phyloP scores from a whole-genome alignment of 768 basidiomycete genomes.

The Mycena crocata region DNA sequence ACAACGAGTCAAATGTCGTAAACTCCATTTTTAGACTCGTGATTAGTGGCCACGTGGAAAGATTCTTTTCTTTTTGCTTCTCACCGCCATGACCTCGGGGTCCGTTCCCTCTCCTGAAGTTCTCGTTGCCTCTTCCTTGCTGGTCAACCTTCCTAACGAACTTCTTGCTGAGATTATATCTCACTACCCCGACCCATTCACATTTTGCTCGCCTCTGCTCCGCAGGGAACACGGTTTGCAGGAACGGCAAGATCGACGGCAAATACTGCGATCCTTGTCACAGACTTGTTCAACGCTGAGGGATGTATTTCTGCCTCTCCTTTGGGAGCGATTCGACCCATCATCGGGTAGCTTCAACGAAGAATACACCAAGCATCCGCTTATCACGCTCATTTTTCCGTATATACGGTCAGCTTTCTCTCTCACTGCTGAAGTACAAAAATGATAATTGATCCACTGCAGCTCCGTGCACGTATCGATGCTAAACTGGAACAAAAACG shows the following conservation, averaged over 20 bases:
- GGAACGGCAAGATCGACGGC: background rate
- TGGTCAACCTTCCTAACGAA: constrained; percentile 11
- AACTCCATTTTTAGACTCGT: no score
- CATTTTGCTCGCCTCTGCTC: background rate
- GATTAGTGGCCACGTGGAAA: no score
- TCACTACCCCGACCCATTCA: background rate
- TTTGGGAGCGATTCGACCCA: constrained; percentile 4
- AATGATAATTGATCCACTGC: background rate
- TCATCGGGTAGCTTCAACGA: background rate
- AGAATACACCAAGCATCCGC: background rate
- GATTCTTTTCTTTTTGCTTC: no score
- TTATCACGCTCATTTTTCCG: constrained; percentile 3
- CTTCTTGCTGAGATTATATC: constrained; percentile 10
- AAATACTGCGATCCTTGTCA: background rate
- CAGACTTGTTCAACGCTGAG: constrained; percentile 11
- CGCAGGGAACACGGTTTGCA: background rate
- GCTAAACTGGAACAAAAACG: background rate
- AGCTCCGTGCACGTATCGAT: constrained; percentile 24
- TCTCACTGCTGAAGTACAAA: background rate
- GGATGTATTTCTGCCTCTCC: background rate
- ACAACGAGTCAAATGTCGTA: no score
- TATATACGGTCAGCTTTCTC: background rate
- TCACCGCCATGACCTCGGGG: no score
- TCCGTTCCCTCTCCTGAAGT: no score
- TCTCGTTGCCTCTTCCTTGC: no score